These are phyloP conservation scores for Hypoxylon sp. DNA, from an alignment of 2,329 filamentous ascomycete genomes.

Conservation along the genomic window DNA sequence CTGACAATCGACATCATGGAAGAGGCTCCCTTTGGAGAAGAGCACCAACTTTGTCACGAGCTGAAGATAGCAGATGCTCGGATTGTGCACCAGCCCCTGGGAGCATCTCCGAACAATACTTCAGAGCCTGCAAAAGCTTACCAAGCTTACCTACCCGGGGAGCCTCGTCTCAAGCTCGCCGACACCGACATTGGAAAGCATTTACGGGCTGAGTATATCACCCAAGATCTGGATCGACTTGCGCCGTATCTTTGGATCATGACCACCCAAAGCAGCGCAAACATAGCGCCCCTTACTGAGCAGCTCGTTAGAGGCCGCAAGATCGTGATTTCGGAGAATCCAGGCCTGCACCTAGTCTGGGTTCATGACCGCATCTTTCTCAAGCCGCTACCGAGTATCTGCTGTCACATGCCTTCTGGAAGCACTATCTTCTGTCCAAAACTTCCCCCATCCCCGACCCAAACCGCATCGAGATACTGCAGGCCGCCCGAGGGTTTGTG, in stretches of 20 bases:
- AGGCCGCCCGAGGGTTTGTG: slow-evolving; percentile 20
- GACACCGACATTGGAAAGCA: neutral
- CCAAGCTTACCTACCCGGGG: neutral
- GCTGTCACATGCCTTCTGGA: slow-evolving; percentile 23
- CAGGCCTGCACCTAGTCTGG: slow-evolving; percentile 31
- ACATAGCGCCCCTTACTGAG: slow-evolving; percentile 18
- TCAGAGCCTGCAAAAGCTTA: neutral
- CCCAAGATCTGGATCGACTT: neutral
- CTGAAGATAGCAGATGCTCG: neutral
- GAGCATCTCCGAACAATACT: neutral
- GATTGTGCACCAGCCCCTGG: neutral
- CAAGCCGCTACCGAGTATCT: slow-evolving; percentile 32
- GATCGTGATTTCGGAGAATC: slow-evolving; percentile 27
- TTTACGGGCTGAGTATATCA: neutral
- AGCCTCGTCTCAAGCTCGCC: neutral
- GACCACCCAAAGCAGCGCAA: slow-evolving; percentile 21
- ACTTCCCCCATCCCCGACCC: neutral
- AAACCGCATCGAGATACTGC: neutral
- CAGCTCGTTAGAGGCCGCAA: slow-evolving; percentile 18
- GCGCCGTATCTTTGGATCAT: slow-evolving; percentile 32
- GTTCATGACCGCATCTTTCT: slow-evolving; percentile 15
- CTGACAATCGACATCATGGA: neutral
- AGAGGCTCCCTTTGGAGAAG: neutral
- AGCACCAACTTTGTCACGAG: slow-evolving; percentile 1
- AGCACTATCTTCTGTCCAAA: slow-evolving; percentile 6